Evolutionary conservation across 305 asterid species (phyloP).

Genomic region (Caryopteris hybrid): DNA sequence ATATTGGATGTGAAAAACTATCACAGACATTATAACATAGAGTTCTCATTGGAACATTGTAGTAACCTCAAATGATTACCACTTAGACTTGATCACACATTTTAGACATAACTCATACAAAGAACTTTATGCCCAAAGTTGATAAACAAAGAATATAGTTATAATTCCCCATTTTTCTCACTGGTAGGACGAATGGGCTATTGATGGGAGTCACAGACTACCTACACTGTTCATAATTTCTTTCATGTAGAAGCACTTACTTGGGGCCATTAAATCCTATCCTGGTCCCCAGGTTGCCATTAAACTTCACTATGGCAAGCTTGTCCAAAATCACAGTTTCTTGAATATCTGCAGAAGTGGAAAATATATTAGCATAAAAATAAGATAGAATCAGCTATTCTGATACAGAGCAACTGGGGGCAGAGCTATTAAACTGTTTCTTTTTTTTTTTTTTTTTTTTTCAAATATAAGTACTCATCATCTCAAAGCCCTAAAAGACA

Average conservation of each 20-base stretch:
- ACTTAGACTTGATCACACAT: background rate
- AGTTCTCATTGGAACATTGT: background rate
- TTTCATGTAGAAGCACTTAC: slow-evolving; percentile 49
- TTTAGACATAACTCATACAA: slow-evolving; percentile 3
- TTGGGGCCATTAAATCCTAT: slow-evolving; percentile 72
- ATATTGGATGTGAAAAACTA: slow-evolving; percentile 9
- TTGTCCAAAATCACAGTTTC: slow-evolving; percentile 67
- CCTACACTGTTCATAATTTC: background rate
- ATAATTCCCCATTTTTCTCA: background rate
- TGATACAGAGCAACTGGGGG: slow-evolving; percentile 4
- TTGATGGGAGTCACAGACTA: background rate
- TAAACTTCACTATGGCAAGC: slow-evolving; percentile 73
- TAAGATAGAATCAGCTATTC: slow-evolving; percentile 7
- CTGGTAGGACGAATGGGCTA: background rate
- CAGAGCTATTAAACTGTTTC: too few species aligned
- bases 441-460: background rate
- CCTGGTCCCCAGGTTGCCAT: slow-evolving; percentile 50
- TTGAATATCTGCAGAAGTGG: slow-evolving; percentile 49
- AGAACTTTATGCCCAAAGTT: background rate
- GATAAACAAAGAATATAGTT: background rate
- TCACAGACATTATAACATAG: background rate
- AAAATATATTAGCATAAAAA: slow-evolving; percentile 5
- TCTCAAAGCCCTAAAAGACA: background rate
- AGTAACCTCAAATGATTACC: background rate
- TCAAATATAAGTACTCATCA: slow-evolving; percentile 2